Evolutionary conservation across 306 rosid species (phyloP).

Genomic region (Bauhinia variegata): DNA sequence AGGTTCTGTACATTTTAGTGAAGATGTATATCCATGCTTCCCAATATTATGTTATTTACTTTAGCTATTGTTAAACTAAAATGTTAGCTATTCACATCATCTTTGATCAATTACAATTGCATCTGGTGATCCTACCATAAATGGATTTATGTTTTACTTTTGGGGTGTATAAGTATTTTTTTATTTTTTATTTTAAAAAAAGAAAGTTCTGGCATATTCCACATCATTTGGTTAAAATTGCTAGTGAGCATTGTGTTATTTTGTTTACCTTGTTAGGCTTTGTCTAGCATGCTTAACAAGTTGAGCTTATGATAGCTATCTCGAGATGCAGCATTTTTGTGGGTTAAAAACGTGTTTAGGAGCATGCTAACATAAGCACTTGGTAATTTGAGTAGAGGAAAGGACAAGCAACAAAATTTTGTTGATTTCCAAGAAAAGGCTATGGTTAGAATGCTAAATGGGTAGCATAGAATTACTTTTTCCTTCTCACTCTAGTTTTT

Average conservation of each 20-base stretch:
- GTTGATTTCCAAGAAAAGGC: background rate
- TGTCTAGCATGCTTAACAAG: background rate
- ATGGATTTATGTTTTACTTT: constrained; percentile 10
- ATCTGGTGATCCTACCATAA: background rate
- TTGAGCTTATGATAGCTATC: constrained; percentile 7
- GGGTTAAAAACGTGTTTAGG: background rate
- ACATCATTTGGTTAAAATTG: constrained; percentile 15
- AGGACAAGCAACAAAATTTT: background rate
- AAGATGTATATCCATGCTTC: constrained; percentile 19
- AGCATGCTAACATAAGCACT: too few relatives aligned
- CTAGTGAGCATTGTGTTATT: background rate
- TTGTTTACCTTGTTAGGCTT: constrained; percentile 23
- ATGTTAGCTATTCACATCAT: background rate
- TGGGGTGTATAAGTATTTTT: background rate
- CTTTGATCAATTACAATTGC: background rate
- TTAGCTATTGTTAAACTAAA: constrained; percentile 19
- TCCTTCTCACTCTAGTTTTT: background rate
- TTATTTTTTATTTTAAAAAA: constrained; percentile 24
- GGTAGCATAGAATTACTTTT: background rate
- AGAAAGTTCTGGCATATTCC: constrained; percentile 19
- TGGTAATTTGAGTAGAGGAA: background rate
- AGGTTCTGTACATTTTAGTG: constrained; percentile 17
- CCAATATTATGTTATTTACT: constrained; percentile 9
- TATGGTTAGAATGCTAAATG: background rate
- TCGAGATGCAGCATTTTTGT: background rate